Base-by-base conservation (phyloP, 805 yeast species). In the Wickerhamomyces rabaulensis region DNA sequence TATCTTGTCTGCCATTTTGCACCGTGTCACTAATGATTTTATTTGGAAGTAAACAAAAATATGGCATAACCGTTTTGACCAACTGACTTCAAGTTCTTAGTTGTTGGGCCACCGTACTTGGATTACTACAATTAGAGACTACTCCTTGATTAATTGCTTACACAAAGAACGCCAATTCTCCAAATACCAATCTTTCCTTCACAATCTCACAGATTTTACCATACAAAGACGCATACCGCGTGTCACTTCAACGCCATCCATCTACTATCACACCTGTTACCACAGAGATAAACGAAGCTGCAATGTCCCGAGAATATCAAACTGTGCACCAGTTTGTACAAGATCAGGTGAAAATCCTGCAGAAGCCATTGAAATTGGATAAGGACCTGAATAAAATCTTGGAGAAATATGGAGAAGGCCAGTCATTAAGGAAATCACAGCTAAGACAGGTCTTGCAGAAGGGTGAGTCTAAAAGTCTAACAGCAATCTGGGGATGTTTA, bases 241-340 rank as follows among this genome's bases (percentile, higher is more conserved):
- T 27, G 31, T 27, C 27, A 25, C 27, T 8, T 22, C 13, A 27
- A n/a, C n/a, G n/a, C n/a, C n/a, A n/a, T n/a, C n/a, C n/a, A n/a
- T n/a, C n/a, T n/a, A n/a, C n/a, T n/a, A n/a, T n/a, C n/a, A n/a
- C n/a, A n/a, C n/a, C n/a, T n/a, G n/a, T n/a, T n/a, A n/a, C n/a
- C n/a, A n/a, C n/a, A n/a, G n/a, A n/a, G n/a, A n/a, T n/a, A n/a
- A 25, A 8, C 12, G 12, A 25, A 9, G 10, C 3, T n/a, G 13
- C n/a, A 27, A 45, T 41, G 42, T 17, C 42, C 13, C 35, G 47
- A 23, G 40, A 39, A 15, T 53, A 52, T 23, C 49, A 46, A 20
- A 16, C 44, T 6, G 26, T 54, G 19, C 21, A 47, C 13, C 44
- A 42, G 19, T 49, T 54, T 23, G 41, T 55, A 10, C 45, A 52